Evolutionary conservation across 139 green algal genomes (phyloP).

Genomic region (Chlamydomonas applanata): DNA sequence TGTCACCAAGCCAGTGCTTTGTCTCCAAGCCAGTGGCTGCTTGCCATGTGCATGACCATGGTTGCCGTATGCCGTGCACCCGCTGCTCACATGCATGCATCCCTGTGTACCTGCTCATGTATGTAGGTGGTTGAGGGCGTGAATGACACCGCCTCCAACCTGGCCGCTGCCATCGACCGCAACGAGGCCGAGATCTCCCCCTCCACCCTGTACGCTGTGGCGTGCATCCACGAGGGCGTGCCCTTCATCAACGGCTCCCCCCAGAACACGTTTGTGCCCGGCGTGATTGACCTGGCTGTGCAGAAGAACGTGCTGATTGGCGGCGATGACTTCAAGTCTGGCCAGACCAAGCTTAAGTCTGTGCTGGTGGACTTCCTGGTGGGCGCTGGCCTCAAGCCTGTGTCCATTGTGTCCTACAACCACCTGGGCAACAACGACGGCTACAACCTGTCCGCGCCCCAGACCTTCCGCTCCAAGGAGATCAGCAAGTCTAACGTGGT

Average conservation of each 20-base stretch:
- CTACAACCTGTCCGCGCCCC: slow-evolving; percentile 93
- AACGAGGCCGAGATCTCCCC: slow-evolving; percentile 92
- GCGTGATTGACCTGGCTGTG: slow-evolving; percentile 75
- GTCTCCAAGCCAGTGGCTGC: no score
- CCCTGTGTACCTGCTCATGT: no score
- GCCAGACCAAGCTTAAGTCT: slow-evolving; percentile 97
- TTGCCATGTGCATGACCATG: no score
- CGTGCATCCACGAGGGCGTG: slow-evolving; percentile 89
- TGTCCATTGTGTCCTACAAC: slow-evolving; percentile 98
- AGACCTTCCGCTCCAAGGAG: slow-evolving; percentile 81
- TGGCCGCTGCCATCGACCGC: slow-evolving; percentile 80
- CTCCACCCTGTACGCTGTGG: slow-evolving; percentile 91
- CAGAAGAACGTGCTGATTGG: slow-evolving; percentile 86
- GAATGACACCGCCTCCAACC: slow-evolving; percentile 95
- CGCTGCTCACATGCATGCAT: no score
- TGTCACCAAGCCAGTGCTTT: no score
- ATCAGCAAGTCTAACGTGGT: slow-evolving; percentile 99
- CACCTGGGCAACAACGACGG: slow-evolving; percentile 99
- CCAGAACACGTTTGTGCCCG: slow-evolving; percentile 92
- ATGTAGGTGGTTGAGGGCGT: slow-evolving; percentile 80
- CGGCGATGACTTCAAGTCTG: slow-evolving; percentile 99
- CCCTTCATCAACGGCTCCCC: slow-evolving; percentile 98
- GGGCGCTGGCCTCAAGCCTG: slow-evolving; percentile 97
- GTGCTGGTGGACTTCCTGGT: slow-evolving; percentile 98
- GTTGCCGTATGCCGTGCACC: no score